Conservation (phyloP, 2,329 filamentous ascomycete genomes). For the Neonectria magnoliae region DNA sequence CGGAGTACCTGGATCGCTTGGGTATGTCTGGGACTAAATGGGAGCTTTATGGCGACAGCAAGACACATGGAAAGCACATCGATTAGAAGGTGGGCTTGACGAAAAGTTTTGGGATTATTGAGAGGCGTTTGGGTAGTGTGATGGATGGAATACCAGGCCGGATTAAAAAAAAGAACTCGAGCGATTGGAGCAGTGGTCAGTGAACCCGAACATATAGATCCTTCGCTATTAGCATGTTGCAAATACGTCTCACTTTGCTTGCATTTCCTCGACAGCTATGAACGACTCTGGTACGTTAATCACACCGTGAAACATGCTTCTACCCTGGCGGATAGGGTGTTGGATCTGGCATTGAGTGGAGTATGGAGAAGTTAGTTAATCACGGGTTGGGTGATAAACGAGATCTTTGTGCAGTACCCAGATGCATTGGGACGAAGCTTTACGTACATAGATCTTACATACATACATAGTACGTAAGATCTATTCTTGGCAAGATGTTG, state of each 20-base stretch:
- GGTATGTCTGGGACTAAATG: not conserved
- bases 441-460: not conserved
- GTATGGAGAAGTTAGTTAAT: not conserved
- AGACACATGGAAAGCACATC: not conserved
- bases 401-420: not conserved
- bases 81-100: not conserved
- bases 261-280: not conserved
- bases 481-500: not conserved
- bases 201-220: not conserved
- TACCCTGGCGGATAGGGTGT: not conserved
- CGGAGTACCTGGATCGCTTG: not conserved
- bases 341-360: not conserved
- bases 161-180: not conserved
- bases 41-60: not conserved
- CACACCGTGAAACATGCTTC: conserved; percentile 22
- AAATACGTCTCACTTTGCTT: conserved; percentile 24
- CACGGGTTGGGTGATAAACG: not conserved
- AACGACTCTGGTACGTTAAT: not conserved
- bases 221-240: conserved; percentile 8
- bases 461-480: not conserved
- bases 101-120: not conserved
- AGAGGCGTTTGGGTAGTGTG: not conserved
- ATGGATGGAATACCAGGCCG: not conserved
- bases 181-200: conserved; percentile 11
- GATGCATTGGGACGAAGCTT: not conserved